Evolutionary conservation across 2,329 filamentous ascomycete species (phyloP), one percentile per base, ranked within the genome.

Genomic region (Pezizomycotina sp.): DNA sequence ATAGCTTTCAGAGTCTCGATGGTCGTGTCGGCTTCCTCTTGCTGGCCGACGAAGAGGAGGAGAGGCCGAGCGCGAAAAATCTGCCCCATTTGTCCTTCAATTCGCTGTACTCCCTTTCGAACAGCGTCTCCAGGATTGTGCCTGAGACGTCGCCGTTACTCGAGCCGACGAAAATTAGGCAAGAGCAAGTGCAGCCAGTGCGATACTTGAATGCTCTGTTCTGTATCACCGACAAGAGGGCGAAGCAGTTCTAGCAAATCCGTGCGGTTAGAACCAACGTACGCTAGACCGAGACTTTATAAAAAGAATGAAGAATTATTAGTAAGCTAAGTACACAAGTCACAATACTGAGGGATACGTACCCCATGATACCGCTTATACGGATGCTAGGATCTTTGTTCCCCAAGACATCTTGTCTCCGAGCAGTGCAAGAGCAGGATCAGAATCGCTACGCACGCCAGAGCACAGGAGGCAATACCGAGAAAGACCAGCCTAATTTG

Each of bases 381-480:
- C 79, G 71, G 42, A 92, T 73, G 16, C 78, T 66, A 26, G 77
- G 70, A 50, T 74, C 82, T 58, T 83, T 77, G 55, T 76, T 71
- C 49, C 81, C 68, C 9, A 95, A 66, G 55, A 82, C 84, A 24
- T 77, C 15, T 68, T 53, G 45, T 93, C 84, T 43, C 74, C 76
- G 23, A 98, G 64, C 30, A 98, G 66, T 31, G 86, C 86, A 58
- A 93, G 61, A 2, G 83, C 84, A 26, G 86, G 86, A 48, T 98
- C 89, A 1, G 80, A 77, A 50, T 95, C 86, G 47, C 86, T 68
- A 31, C 77, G 73, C 16, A 95, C 82, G 41, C 89, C 89, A 3
- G 81, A 89, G 60, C 83, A 95, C 65, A 93, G 78, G 98, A 89
- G 57, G 91, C 89, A 48, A 89, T 92, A 9, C 83, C 89, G 98